Percentiles rank a stretch among this genome's conserved stretches.
Conservation (phyloP, 1,139 yeast species). For the Diutina siamensis region DNA sequence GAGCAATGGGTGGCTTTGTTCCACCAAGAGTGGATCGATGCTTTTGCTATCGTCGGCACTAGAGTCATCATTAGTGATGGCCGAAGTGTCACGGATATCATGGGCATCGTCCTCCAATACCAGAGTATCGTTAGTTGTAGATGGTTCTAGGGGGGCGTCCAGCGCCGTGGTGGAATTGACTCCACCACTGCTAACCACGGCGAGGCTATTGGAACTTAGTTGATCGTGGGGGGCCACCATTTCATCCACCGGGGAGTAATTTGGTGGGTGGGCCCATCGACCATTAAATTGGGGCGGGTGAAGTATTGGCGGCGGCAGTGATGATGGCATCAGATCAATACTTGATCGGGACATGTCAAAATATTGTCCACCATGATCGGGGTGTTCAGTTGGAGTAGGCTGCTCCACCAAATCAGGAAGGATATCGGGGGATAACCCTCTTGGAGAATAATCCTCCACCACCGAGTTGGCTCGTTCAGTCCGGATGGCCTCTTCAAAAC, state of each 20-base stretch:
- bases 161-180: background rate
- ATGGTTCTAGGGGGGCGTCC: slow-evolving; percentile 1
- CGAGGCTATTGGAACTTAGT: background rate
- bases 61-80: no score
- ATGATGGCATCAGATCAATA: no score
- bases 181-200: background rate
- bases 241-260: background rate
- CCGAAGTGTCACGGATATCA: background rate
- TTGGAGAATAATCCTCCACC: background rate
- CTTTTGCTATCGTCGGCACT: slow-evolving; percentile 7
- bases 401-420: slow-evolving; percentile 1
- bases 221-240: background rate
- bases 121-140: background rate
- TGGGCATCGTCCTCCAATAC: slow-evolving; percentile 7
- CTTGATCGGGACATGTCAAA: no score
- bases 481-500: slow-evolving; percentile 46
- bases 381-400: background rate
- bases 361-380: background rate
- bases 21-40: slow-evolving; percentile 6
- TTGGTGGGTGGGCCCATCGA: no score
- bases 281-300: no score
- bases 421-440: background rate
- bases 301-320: background rate
- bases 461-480: background rate
- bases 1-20: slow-evolving; percentile 9